These are phyloP conservation scores for Aspergillus amoenus DNA, from an alignment of 2,329 filamentous ascomycete genomes.

Conservation along the genomic window DNA sequence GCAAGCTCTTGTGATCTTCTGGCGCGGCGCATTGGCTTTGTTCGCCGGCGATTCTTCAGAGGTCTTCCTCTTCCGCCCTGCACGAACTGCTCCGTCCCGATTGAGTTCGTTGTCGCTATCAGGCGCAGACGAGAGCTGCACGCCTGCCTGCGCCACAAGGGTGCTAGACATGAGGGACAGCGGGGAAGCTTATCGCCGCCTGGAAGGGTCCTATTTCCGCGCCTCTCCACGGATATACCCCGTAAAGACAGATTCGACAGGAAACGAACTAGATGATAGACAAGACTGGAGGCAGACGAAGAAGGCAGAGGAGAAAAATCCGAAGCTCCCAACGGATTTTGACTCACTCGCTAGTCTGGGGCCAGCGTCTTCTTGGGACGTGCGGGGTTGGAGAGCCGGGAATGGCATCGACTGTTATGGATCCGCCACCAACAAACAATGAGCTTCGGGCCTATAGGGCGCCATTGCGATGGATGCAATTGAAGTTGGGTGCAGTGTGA, in stretches of 20 bases:
- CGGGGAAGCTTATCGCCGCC: not conserved
- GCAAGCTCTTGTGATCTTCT: slow-evolving; percentile 41
- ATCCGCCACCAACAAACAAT: not conserved
- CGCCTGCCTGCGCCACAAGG: slow-evolving; percentile 11
- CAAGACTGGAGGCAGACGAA: not conserved
- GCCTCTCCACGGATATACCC: not conserved
- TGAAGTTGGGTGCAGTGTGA: not conserved
- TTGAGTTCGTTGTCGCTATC: not conserved
- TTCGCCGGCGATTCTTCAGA: slow-evolving; percentile 18
- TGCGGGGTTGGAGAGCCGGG: slow-evolving; percentile 10
- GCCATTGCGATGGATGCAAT: not conserved
- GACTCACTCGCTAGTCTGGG: slow-evolving; percentile 1
- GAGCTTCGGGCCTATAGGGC: not conserved
- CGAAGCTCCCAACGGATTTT: slow-evolving; percentile 6
- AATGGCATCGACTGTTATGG: not conserved
- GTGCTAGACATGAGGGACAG: slow-evolving; percentile 3
- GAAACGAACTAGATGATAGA: not conserved
- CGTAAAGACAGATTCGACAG: not conserved
- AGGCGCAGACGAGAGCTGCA: slow-evolving; percentile 9
- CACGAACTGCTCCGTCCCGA: not conserved
- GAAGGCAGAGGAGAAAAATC: slow-evolving; percentile 9
- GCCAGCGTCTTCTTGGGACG: not conserved
- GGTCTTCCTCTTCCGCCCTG: slow-evolving; percentile 31
- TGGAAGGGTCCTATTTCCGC: not conserved
- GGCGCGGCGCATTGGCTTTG: slow-evolving; percentile 25